Conservation (phyloP, 768 basidiomycete species). For the Psilocybe cyanescens region DNA sequence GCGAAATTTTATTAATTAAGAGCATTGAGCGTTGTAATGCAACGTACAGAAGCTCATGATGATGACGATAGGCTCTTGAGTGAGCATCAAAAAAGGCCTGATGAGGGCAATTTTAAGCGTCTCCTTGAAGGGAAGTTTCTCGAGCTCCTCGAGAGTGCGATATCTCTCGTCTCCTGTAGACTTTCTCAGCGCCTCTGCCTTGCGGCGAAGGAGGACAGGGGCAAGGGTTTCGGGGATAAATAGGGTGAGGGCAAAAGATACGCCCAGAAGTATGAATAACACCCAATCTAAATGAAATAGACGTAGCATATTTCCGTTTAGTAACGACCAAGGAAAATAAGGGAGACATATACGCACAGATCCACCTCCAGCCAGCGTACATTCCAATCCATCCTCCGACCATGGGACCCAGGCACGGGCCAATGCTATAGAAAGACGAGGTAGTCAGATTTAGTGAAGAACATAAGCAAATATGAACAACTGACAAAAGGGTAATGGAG, state of each 20-base stretch:
- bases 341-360: conserved; percentile 33
- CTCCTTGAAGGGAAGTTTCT: conserved; percentile 34
- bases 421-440: conserved; percentile 32
- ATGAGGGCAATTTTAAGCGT: conserved; percentile 39
- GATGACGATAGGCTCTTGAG: conserved; percentile 47
- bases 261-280: conserved; percentile 44
- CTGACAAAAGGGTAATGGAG: conserved; percentile 49
- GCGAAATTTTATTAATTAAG: neutral
- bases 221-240: conserved; percentile 58
- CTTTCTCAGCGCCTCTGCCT: conserved; percentile 44
- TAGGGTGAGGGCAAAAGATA: conserved; percentile 39
- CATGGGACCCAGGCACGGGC: conserved; percentile 53
- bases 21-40: neutral
- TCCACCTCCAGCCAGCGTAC: conserved; percentile 48
- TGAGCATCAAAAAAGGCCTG: conserved; percentile 45
- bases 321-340: neutral
- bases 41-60: conserved; percentile 44
- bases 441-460: neutral
- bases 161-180: conserved; percentile 39
- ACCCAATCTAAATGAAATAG: conserved; percentile 38
- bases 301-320: neutral
- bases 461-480: neutral
- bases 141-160: conserved; percentile 41
- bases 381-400: conserved; percentile 51
- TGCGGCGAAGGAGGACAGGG: conserved; percentile 45